phyloP scores from a whole-genome alignment of 2,329 filamentous ascomycete genomes.

The Colletotrichum orchidophilum region DNA sequence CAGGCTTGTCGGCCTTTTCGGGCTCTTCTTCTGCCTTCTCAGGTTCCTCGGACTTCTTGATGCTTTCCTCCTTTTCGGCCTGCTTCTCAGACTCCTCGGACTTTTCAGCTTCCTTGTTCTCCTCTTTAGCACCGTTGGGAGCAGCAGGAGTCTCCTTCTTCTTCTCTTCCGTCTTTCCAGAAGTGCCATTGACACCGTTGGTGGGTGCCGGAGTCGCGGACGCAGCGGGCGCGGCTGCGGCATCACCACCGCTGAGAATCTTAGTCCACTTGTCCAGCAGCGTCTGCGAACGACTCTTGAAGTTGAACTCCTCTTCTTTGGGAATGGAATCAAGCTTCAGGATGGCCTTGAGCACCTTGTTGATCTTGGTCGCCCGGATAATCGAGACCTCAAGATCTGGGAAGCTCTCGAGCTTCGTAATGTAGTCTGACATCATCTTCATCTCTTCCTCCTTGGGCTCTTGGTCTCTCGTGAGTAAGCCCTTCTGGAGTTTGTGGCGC shows the following conservation, averaged over 20 bases:
- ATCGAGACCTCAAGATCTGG: constrained; percentile 87
- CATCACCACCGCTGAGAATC: constrained; percentile 71
- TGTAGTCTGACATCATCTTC: constrained; percentile 78
- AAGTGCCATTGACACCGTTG: constrained; percentile 60
- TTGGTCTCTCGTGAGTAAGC: constrained; percentile 85
- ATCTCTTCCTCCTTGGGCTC: constrained; percentile 89
- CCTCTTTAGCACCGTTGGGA: constrained; percentile 51
- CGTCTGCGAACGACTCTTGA: constrained; percentile 83
- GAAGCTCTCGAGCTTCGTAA: constrained; percentile 82
- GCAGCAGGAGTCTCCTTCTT: constrained; percentile 45
- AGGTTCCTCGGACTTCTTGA: constrained; percentile 45
- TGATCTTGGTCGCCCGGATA: constrained; percentile 93
- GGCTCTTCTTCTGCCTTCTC: constrained; percentile 44
- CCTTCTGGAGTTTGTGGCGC: constrained; percentile 93
- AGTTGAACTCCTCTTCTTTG: constrained; percentile 86
- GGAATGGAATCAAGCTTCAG: constrained; percentile 88
- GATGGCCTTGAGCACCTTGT: constrained; percentile 97
- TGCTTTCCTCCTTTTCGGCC: constrained; percentile 46
- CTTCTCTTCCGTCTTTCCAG: constrained; percentile 50
- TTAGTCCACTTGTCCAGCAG: constrained; percentile 92
- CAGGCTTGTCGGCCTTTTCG: constrained; percentile 35
- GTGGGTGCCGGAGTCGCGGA: constrained; percentile 42
- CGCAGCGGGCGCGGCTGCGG: constrained; percentile 47
- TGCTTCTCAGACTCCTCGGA: constrained; percentile 51
- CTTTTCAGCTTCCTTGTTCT: constrained; percentile 49